Conservation (phyloP, 805 yeast genomes). For the Spathaspora hagerdaliae region DNA sequence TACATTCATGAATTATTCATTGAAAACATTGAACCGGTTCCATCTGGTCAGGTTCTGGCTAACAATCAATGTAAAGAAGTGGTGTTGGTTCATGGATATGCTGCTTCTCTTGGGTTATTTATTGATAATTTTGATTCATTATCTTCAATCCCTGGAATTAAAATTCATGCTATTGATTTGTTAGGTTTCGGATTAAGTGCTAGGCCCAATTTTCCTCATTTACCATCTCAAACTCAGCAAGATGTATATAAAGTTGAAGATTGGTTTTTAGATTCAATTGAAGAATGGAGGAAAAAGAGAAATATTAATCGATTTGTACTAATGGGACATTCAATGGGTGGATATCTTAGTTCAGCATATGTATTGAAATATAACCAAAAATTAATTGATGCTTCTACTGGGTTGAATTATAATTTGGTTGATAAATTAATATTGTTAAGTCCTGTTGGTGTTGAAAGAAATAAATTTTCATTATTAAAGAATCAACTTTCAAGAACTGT, state of each 20-base stretch:
- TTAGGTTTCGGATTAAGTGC: conserved; percentile 71
- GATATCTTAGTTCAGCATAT: conserved; percentile 40
- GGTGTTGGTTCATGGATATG: conserved; percentile 87
- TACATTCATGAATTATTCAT: conserved; percentile 77
- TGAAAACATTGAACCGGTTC: conserved; percentile 33
- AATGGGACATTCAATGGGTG: conserved; percentile 45
- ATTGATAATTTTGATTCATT: conserved; percentile 59
- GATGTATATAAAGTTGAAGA: conserved; percentile 36
- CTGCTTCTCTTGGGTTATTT: conserved; percentile 84
- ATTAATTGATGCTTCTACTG: conserved; percentile 13
- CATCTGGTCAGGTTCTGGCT: background rate
- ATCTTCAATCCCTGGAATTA: conserved; percentile 47
- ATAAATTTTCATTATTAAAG: conserved; percentile 24
- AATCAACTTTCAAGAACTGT: conserved; percentile 11
- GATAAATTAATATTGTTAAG: conserved; percentile 38
- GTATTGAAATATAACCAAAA: conserved; percentile 36
- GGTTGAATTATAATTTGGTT: conserved; percentile 18
- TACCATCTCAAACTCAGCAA: conserved; percentile 23
- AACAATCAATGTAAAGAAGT: conserved; percentile 35
- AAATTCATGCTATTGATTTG: conserved; percentile 65
- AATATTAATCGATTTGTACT: conserved; percentile 31
- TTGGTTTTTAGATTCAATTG: conserved; percentile 42
- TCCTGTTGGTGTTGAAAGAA: conserved; percentile 43
- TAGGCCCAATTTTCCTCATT: conserved; percentile 44
- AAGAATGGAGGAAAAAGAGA: conserved; percentile 38